Conservation (phyloP, 257 asterid genomes). For the Ilex aquifolium region DNA sequence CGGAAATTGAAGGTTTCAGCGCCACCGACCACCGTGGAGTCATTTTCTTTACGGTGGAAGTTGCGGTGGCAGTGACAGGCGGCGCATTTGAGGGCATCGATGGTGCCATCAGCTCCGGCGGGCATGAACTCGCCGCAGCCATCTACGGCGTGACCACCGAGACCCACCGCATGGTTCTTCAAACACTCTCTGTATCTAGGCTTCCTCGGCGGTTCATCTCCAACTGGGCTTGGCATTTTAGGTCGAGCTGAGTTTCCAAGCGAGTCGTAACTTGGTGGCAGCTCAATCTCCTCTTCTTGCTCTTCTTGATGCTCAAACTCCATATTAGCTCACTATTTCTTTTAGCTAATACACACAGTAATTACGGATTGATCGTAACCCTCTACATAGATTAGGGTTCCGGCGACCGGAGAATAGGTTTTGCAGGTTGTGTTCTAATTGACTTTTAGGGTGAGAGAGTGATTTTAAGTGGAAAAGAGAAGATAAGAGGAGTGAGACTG, state of each 20-base stretch:
- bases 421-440: too few relatives aligned
- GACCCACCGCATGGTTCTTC: not conserved
- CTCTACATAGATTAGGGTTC: too few relatives aligned
- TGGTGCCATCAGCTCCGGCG: not conserved
- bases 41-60: not conserved
- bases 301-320: constrained; percentile 1
- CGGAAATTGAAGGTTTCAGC: not conserved
- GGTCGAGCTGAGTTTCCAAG: not conserved
- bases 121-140: not conserved
- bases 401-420: too few relatives aligned
- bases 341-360: too few relatives aligned
- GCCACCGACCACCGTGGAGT: not conserved
- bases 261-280: constrained; percentile 4
- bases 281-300: not conserved
- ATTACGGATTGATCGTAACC: too few relatives aligned
- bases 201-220: not conserved
- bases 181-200: not conserved
- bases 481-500: too few relatives aligned
- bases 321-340: not conserved
- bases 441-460: too few relatives aligned
- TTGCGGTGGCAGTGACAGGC: not conserved
- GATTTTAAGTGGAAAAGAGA: too few relatives aligned
- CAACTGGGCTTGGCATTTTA: not conserved
- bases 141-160: not conserved
- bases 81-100: not conserved